Conservation (phyloP, 768 basidiomycete species). For the Macrolepiota dolichaula region DNA sequence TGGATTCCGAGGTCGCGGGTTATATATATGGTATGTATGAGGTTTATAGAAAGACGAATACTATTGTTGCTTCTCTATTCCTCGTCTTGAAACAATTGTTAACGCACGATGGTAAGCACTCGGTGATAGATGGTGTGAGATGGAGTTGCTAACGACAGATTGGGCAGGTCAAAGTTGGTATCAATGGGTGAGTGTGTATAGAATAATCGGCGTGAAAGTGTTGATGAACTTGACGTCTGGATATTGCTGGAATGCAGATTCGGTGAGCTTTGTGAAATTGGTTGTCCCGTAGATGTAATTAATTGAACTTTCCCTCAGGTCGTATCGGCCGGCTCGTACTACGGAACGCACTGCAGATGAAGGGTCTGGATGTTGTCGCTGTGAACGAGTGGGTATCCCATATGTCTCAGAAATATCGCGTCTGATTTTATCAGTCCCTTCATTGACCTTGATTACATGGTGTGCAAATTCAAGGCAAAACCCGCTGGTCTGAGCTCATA, state of each 20-base stretch:
- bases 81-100: too few species aligned
- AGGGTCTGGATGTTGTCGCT: conserved; percentile 74
- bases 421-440: conserved; percentile 60
- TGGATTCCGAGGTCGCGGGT: too few species aligned
- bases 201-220: not conserved
- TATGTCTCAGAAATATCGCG: not conserved
- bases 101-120: too few species aligned
- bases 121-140: not conserved
- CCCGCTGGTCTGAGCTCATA: too few species aligned
- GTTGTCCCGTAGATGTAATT: not conserved
- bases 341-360: conserved; percentile 77
- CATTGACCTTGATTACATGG: conserved; percentile 94
- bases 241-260: conserved; percentile 42
- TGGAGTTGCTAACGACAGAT: not conserved
- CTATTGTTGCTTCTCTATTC: too few species aligned
- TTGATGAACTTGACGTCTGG: not conserved
- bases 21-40: too few species aligned
- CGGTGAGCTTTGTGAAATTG: conserved; percentile 37
- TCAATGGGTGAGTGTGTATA: not conserved
- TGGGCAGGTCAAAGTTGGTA: conserved; percentile 1
- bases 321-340: conserved; percentile 96
- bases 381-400: conserved; percentile 78
- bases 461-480: too few species aligned
- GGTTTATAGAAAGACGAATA: too few species aligned
- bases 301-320: conserved; percentile 40